Percentiles rank a stretch among this genome's conserved stretches.
Evolutionary conservation across 208 protist species (phyloP).

Genomic region (Crithidia fasciculata): DNA sequence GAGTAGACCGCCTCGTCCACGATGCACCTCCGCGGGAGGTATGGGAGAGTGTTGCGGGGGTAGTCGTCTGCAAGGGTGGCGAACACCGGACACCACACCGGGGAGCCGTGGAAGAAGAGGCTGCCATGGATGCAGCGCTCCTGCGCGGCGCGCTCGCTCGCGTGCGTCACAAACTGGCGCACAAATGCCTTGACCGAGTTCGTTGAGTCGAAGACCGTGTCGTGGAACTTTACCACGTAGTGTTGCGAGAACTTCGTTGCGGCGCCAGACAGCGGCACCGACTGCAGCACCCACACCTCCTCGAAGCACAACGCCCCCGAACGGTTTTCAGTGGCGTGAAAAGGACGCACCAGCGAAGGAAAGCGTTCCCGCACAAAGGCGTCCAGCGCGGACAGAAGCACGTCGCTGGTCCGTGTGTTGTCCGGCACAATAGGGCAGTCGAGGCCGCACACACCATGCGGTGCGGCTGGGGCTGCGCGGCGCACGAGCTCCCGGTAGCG

Average conservation of each 20-base stretch:
- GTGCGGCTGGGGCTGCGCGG: constrained; percentile 5
- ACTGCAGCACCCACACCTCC: constrained; percentile 64
- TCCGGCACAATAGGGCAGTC: constrained; percentile 54
- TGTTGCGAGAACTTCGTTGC: constrained; percentile 84
- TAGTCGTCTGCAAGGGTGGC: constrained; percentile 16
- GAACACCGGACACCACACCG: constrained; percentile 27
- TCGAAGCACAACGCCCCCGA: constrained; percentile 15
- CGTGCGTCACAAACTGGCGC: constrained; percentile 56
- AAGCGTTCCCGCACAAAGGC: constrained; percentile 45
- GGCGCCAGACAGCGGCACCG: constrained; percentile 21
- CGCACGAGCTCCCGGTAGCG: constrained; percentile 27
- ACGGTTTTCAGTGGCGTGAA: background rate
- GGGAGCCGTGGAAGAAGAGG: constrained; percentile 76
- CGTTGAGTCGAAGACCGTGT: constrained; percentile 56
- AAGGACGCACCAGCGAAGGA: constrained; percentile 24
- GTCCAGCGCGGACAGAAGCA: constrained; percentile 54
- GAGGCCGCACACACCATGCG: constrained; percentile 42
- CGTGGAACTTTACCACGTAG: constrained; percentile 71
- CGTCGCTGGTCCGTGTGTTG: constrained; percentile 39
- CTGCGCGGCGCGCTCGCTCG: constrained; percentile 31
- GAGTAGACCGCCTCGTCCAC: constrained; percentile 87
- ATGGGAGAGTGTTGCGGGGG: constrained; percentile 43
- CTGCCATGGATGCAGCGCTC: constrained; percentile 44
- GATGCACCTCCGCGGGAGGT: constrained; percentile 62
- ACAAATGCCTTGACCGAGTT: constrained; percentile 62